These are phyloP conservation scores for Viola odorata DNA, from an alignment of 345 rosid genomes.

Conservation along the genomic window DNA sequence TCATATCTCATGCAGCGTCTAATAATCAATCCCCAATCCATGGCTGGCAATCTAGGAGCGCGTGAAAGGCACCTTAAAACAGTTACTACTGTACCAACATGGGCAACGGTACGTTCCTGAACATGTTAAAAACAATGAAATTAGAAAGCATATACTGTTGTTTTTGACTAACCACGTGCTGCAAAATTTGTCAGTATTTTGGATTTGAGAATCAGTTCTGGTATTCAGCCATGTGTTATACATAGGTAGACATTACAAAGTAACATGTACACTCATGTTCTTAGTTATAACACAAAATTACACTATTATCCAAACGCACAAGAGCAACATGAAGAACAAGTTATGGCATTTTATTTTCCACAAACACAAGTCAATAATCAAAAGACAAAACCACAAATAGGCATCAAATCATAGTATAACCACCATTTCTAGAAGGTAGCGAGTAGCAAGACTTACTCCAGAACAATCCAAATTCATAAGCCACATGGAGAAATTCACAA, in stretches of 20 bases:
- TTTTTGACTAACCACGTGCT: neutral
- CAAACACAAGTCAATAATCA: no score
- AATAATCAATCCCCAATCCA: conserved; percentile 77
- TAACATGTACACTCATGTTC: neutral
- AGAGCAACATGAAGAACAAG: no score
- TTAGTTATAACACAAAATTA: neutral
- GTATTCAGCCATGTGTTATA: neutral
- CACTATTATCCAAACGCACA: no score
- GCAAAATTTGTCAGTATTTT: neutral
- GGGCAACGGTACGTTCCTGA: conserved; percentile 34
- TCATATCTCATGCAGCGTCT: conserved; percentile 85
- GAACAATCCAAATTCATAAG: conserved; percentile 41
- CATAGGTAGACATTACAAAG: neutral
- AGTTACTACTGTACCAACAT: conserved; percentile 35
- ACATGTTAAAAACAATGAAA: neutral
- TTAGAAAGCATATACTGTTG: neutral
- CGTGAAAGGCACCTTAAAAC: conserved; percentile 67
- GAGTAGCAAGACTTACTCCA: conserved; percentile 32
- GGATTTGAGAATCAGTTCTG: neutral
- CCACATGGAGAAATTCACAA: conserved; percentile 65
- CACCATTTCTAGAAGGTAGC: no score
- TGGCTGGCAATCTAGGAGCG: conserved; percentile 75
- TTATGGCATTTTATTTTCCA: no score
- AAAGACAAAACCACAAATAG: no score
- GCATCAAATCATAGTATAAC: no score